Conservation (phyloP, 1,284 basidiomycete genomes). For the Apiotrichum sp. region DNA sequence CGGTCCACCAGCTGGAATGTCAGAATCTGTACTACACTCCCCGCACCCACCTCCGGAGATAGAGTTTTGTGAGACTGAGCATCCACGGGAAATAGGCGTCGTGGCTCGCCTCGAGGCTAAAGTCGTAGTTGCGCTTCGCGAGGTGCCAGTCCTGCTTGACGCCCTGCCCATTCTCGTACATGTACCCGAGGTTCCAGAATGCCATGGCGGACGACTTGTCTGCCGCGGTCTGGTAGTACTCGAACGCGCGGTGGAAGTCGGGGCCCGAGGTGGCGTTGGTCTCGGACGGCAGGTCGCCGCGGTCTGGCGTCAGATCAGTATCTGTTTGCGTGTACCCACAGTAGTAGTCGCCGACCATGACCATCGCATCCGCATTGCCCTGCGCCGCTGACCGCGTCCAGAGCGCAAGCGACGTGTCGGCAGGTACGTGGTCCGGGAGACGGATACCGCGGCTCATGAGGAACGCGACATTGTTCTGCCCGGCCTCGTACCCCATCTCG, state of each 20-base stretch:
- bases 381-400: constrained; percentile 94
- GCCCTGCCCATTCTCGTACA: constrained; percentile 95
- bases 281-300: constrained; percentile 4
- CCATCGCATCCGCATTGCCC: constrained; percentile 87
- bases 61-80: constrained; percentile 74
- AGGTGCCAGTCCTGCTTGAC: constrained; percentile 92
- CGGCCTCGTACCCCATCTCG: constrained; percentile 84
- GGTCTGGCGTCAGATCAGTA: constrained; percentile 5
- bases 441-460: constrained; percentile 65
- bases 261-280: constrained; percentile 46
- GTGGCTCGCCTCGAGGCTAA: constrained; percentile 71
- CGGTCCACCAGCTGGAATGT: constrained; percentile 38
- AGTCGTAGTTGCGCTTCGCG: constrained; percentile 93
- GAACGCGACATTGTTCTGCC: constrained; percentile 93
- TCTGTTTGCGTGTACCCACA: constrained; percentile 50
- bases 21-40: background rate
- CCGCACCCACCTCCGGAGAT: constrained; percentile 53
- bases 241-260: constrained; percentile 75
- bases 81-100: constrained; percentile 77
- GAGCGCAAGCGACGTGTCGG: constrained; percentile 67
- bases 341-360: constrained; percentile 95
- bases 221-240: constrained; percentile 84
- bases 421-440: background rate
- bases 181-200: constrained; percentile 98
- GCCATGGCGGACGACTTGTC: constrained; percentile 87